Evolutionary conservation across 1,284 basidiomycete species (phyloP), one percentile per base, ranked within the genome.

Genomic region (Fistulina hepatica): DNA sequence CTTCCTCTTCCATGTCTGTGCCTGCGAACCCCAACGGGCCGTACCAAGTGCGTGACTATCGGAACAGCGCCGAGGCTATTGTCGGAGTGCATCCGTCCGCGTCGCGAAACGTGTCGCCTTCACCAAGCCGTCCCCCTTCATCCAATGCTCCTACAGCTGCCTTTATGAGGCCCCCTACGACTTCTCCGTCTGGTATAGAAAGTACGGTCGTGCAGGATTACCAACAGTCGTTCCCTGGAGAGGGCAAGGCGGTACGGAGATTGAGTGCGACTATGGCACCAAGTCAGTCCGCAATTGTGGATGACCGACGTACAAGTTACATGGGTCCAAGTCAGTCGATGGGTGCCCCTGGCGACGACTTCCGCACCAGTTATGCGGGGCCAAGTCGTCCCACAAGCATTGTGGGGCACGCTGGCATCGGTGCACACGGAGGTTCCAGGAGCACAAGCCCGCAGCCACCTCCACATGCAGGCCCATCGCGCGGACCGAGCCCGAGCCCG

Each of bases 151-250:
- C 80, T 6, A 76, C 64, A 11, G 75, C 84, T 2, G 81, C 72
- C 2, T 76, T 92, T 56, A 90, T 89, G 76, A 58, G 74, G 21
- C 85, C 43, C 15, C 25, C 79, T 7, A 65, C 74, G 38, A 53
- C 67, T 6, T 66, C 75, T 0, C 69, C 47, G 8, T 46, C 57
- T 9, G 54, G 58, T 2, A 47, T 60, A 6, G 55, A 54, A 4
- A 40, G 55, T 48, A 73, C 81, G n/a, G 79, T 92, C 2, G 56
- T 92, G 7, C 67, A 65, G 4, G 71, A 78, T 45, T 95, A 95
- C 51, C 73, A 80, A 12, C 89, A 92, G 51, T 77, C 81, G 0
- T 74, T 97, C 57, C 92, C 91, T 2, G 89, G 88, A 2, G 92
- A 97, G 57, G 67, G 79, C 16, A 74, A 73, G 49, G 54, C 56